Base-by-base conservation (phyloP, 2,329 filamentous ascomycete species). In the Ceratocystis cubensis region DNA sequence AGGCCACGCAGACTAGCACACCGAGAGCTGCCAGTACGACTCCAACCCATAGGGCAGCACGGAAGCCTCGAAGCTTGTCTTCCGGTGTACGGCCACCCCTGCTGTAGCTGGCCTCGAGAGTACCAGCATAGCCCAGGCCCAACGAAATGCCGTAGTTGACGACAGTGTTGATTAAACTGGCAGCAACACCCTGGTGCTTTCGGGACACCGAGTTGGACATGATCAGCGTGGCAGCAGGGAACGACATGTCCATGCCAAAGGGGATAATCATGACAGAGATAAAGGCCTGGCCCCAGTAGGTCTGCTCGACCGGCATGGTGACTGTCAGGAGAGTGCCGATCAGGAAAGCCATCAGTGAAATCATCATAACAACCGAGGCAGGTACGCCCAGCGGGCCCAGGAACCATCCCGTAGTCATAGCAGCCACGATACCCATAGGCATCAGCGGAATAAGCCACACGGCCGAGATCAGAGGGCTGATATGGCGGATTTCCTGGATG, bases 121-220 rank as follows among this genome's bases (percentile, higher is more conserved):
- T 88, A 0, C 84, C 85, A 0, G 85, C 85, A 59, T 89, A 80
- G 0, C 86, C 87, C 0, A 89, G 76, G 0, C 83, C 84, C 2
- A 88, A 73, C 1, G 83, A 84, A 44, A 89, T 88, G 67, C 81
- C 81, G 71, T 88, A 89, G 73, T 89, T 88, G 69, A 88, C 82
- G 10, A 86, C 77, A 0, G 85, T 88, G 67, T 81, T 84, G 41
- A 88, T 82, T 5, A 88, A 72, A 20, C 79, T 82, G 8, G 77
- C 78, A 0, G 75, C 79, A 10, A 80, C 76, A 3, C 79, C 78
- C 70, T 81, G 78, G 66, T 82, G 75, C 53, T 77, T 73, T 65
- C 75, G 76, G 13, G 75, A 72, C 0, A 81, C 76, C 1, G 75
- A 75, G 69, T 87, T 81, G 37, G 80, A 82, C 7, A 88, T 75